Percentiles rank a stretch among this genome's conserved stretches.
phyloP scores from a whole-genome alignment of 768 basidiomycete genomes.

The Tricholoma furcatifolium region DNA sequence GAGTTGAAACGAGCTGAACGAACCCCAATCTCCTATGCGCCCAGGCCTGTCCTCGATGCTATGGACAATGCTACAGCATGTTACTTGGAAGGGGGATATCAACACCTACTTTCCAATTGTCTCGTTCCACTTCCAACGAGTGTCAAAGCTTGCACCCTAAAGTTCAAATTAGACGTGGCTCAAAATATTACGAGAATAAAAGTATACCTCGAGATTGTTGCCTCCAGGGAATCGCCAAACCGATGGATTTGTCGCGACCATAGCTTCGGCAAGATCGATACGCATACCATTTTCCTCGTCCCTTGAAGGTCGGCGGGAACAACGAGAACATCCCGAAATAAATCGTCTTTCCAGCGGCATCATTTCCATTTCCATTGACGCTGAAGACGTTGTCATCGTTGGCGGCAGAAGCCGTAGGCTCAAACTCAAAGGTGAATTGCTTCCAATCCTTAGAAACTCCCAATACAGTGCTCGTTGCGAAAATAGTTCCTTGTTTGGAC shows the following conservation, averaged over 20 bases:
- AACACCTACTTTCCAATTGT: slow-evolving; percentile 50
- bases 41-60: slow-evolving; percentile 31
- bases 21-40: slow-evolving; percentile 39
- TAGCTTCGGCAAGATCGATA: slow-evolving; percentile 52
- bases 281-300: slow-evolving; percentile 57
- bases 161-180: background rate
- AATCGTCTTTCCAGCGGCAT: slow-evolving; percentile 39
- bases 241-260: slow-evolving; percentile 41
- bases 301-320: slow-evolving; percentile 64
- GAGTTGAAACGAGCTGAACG: slow-evolving; percentile 10
- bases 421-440: slow-evolving; percentile 41
- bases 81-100: slow-evolving; percentile 32
- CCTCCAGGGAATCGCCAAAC: slow-evolving; percentile 36
- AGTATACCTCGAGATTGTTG: slow-evolving; percentile 35
- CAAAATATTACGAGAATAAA: background rate
- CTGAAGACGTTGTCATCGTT: slow-evolving; percentile 50
- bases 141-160: slow-evolving; percentile 44
- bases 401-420: slow-evolving; percentile 37
- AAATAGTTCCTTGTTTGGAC: slow-evolving; percentile 39
- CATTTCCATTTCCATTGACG: slow-evolving; percentile 45
- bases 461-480: slow-evolving; percentile 25
- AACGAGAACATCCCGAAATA: slow-evolving; percentile 57
- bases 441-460: slow-evolving; percentile 44
- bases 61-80: slow-evolving; percentile 34
- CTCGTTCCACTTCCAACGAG: slow-evolving; percentile 62